Evolutionary conservation across 495 filamentous ascomycete genomes (phyloP).

Genomic region (Astrothelium subdiscretum): DNA sequence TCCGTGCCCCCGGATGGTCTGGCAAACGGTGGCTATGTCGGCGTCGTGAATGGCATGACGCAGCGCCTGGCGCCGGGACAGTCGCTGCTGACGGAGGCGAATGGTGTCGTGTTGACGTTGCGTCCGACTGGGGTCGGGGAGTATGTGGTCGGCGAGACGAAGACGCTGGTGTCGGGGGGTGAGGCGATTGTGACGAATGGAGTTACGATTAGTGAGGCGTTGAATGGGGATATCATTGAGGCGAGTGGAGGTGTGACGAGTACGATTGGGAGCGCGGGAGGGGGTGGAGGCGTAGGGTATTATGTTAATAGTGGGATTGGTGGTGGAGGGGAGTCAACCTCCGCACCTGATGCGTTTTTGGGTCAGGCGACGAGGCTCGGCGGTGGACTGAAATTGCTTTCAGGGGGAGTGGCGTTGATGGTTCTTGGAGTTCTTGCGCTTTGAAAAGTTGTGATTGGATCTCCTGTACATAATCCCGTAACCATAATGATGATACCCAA

Average conservation of each 20-base stretch:
- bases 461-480: neutral
- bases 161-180: neutral
- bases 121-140: neutral
- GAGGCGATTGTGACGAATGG: neutral
- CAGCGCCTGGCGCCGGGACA: neutral
- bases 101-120: neutral
- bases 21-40: neutral
- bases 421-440: neutral
- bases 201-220: neutral
- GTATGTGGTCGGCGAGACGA: neutral
- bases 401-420: neutral
- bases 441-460: neutral
- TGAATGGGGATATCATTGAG: neutral
- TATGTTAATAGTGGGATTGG: neutral
- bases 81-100: neutral
- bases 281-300: neutral
- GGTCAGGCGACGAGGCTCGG: neutral
- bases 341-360: neutral
- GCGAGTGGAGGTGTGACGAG: neutral
- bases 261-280: neutral
- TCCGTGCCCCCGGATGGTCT: neutral
- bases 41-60: constrained; percentile 2
- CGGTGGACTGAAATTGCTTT: neutral
- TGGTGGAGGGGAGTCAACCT: neutral
- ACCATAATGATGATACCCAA: neutral